These are phyloP conservation scores for Spencermartinsiella europaea DNA, from an alignment of 805 yeast species.

Conservation along the genomic window DNA sequence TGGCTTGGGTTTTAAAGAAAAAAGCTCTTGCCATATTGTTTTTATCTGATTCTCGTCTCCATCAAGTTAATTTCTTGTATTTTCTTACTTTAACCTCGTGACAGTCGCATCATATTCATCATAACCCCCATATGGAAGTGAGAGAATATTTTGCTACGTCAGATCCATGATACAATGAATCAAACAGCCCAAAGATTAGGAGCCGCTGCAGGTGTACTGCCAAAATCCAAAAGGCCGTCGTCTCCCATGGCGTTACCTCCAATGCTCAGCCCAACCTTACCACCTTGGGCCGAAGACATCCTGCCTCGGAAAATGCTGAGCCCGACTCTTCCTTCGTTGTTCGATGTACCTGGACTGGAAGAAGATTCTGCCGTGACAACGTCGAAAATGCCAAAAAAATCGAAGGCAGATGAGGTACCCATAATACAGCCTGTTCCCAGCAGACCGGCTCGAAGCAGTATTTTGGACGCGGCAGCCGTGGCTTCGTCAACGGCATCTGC, in stretches of 20 bases:
- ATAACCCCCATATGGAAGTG: not conserved
- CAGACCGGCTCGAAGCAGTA: not conserved
- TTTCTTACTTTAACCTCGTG: too few relatives aligned
- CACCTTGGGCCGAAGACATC: conserved; percentile 28
- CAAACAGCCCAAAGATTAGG: not conserved
- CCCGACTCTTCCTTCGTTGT: conserved; percentile 37
- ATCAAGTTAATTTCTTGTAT: too few relatives aligned
- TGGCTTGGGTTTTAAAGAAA: too few relatives aligned
- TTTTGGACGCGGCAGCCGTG: conserved; percentile 1
- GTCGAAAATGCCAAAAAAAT: conserved; percentile 1
- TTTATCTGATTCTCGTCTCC: too few relatives aligned
- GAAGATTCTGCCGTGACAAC: not conserved
- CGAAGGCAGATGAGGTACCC: conserved; percentile 1
- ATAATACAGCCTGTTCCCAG: conserved; percentile 1
- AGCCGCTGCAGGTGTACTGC: not conserved
- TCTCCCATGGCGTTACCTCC: conserved; percentile 27
- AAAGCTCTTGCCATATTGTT: too few relatives aligned
- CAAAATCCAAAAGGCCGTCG: not conserved
- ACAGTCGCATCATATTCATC: too few relatives aligned
- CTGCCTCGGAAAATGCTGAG: conserved; percentile 33
- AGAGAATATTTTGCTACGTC: too few relatives aligned
- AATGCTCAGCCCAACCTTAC: conserved; percentile 36
- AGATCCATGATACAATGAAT: not conserved
- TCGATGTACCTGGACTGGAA: conserved; percentile 16
- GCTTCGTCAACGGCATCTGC: not conserved